Conservation (phyloP, 2,329 filamentous ascomycete genomes). For the Colletotrichum tropicicola region DNA sequence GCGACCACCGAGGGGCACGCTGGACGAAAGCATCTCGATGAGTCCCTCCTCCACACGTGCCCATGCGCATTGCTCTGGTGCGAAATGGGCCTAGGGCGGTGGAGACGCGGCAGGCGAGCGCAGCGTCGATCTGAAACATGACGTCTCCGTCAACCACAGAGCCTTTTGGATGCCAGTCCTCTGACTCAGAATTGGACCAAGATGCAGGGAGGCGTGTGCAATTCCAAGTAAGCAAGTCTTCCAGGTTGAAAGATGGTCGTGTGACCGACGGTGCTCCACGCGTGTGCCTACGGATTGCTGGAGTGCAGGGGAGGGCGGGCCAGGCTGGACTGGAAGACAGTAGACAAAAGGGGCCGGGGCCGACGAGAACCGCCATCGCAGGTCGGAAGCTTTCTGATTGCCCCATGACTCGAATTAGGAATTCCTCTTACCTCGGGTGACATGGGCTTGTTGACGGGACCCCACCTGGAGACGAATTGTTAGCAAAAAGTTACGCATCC, state of each 20-base stretch:
- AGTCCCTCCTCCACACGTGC: not conserved
- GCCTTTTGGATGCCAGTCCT: not conserved
- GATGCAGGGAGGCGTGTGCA: not conserved
- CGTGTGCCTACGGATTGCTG: not conserved
- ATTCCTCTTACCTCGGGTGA: conserved; percentile 81
- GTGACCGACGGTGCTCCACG: not conserved
- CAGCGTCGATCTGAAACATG: conserved; percentile 25
- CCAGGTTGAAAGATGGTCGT: not conserved
- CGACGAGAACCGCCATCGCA: too few species aligned
- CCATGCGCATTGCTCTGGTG: not conserved
- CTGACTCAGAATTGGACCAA: not conserved
- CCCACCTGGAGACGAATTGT: conserved; percentile 69
- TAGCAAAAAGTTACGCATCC: conserved; percentile 27
- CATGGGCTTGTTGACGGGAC: conserved; percentile 99
- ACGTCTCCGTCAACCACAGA: conserved; percentile 4
- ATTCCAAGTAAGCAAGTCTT: not conserved
- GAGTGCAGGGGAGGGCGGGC: not conserved
- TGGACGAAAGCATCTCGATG: conserved; percentile 19
- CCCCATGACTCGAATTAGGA: conserved; percentile 16
- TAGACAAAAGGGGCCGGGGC: conserved; percentile 21
- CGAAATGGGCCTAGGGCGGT: not conserved
- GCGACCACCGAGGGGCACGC: not conserved
- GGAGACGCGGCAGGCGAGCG: not conserved
- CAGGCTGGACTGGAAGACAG: conserved; percentile 13
- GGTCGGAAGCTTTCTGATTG: conserved; percentile 4